Conservation (phyloP, 1,284 basidiomycete genomes). For the Leccinum cinnamomeum region DNA sequence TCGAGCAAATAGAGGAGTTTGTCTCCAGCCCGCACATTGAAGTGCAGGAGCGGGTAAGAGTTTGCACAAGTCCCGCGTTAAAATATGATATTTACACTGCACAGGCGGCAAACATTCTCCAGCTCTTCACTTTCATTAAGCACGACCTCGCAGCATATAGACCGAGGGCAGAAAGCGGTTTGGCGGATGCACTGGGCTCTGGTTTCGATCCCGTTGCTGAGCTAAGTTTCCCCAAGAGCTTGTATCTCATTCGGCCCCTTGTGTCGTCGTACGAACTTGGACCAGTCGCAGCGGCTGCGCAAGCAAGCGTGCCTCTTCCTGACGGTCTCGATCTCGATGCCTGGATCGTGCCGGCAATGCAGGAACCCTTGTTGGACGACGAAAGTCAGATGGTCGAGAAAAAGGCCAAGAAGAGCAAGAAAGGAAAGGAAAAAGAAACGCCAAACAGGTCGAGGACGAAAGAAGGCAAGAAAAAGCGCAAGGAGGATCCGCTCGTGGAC, state of each 20-base stretch:
- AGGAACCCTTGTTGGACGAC: slow-evolving; percentile 39
- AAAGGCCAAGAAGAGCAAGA: slow-evolving; percentile 45
- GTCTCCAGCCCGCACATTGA: slow-evolving; percentile 71
- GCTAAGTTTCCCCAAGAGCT: slow-evolving; percentile 63
- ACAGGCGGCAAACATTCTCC: slow-evolving; percentile 77
- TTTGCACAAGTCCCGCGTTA: not conserved
- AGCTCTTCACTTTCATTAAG: slow-evolving; percentile 79
- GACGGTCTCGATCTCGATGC: slow-evolving; percentile 83
- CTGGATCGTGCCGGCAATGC: slow-evolving; percentile 76
- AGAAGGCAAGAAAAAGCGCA: slow-evolving; percentile 31
- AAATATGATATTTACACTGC: not conserved
- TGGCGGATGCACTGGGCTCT: slow-evolving; percentile 38
- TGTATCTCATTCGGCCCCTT: slow-evolving; percentile 84
- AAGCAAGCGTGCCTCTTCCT: slow-evolving; percentile 79
- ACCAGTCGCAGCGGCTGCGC: slow-evolving; percentile 79
- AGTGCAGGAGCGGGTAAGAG: slow-evolving; percentile 84
- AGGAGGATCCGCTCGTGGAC: slow-evolving; percentile 37
- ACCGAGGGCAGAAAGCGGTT: slow-evolving; percentile 43
- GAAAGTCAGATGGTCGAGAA: slow-evolving; percentile 31
- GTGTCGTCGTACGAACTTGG: slow-evolving; percentile 83
- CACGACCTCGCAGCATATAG: slow-evolving; percentile 71
- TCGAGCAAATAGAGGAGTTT: slow-evolving; percentile 56
- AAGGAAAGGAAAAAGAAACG: slow-evolving; percentile 53
- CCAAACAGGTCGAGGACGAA: slow-evolving; percentile 32
- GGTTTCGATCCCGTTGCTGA: slow-evolving; percentile 38